A percentile compares a stretch with the other conserved stretches of the same genome.
These are phyloP conservation scores for Eragrostis curvula DNA, from an alignment of 176 grass and related monocot genomes.

Conservation along the genomic window DNA sequence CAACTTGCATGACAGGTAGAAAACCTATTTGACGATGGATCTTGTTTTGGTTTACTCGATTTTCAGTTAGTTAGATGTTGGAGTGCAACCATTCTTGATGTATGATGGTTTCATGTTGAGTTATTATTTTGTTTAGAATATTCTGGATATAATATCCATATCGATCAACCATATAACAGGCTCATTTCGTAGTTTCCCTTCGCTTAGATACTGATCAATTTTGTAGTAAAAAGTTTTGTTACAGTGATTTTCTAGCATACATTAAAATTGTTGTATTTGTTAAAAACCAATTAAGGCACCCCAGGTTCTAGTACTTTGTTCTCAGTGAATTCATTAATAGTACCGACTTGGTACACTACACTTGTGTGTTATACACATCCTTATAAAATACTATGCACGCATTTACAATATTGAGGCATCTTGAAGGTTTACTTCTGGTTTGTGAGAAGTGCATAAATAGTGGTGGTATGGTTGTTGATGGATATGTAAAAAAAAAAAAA, in stretches of 20 bases:
- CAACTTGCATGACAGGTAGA: conserved; percentile 27
- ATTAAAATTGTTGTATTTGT: not conserved
- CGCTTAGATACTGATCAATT: not conserved
- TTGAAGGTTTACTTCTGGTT: not conserved
- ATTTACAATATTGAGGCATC: not conserved
- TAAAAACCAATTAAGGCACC: not conserved
- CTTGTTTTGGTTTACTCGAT: conserved; percentile 16
- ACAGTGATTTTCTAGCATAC: not conserved
- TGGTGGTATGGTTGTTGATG: not conserved
- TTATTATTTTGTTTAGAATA: conserved; percentile 6
- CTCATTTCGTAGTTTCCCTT: not conserved
- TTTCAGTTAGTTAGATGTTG: conserved; percentile 18
- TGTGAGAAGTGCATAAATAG: not conserved
- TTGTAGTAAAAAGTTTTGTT: conserved; percentile 7
- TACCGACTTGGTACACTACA: not conserved
- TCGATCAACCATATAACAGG: not conserved
- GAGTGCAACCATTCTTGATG: conserved; percentile 22
- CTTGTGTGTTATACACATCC: not conserved
- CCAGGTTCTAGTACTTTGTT: not conserved
- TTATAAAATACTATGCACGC: not conserved
- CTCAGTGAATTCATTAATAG: not conserved
- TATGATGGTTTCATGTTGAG: conserved; percentile 33
- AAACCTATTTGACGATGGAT: conserved; percentile 27
- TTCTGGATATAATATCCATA: not conserved
- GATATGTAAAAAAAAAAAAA: not conserved